These are phyloP conservation scores for Trichosanthes cucumerina DNA, from an alignment of 306 rosid genomes.

Conservation along the genomic window DNA sequence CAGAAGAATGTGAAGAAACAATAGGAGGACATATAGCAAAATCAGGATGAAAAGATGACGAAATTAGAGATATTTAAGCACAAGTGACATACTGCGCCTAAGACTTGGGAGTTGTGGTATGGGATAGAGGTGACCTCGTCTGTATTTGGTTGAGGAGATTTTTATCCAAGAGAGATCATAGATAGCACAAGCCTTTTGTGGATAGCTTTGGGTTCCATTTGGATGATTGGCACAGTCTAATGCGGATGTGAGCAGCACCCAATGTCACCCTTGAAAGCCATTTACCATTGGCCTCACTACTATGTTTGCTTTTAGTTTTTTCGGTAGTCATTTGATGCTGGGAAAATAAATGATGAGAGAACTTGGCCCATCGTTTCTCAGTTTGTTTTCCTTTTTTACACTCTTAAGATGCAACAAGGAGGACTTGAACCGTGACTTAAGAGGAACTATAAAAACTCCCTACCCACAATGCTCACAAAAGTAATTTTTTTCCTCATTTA, in stretches of 20 bases:
- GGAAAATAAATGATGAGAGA: not conserved
- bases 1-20: not conserved
- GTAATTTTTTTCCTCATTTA: not conserved
- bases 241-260: not conserved
- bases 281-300: not conserved
- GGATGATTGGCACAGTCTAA: conserved; percentile 3
- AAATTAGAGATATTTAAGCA: not conserved
- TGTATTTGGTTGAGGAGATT: not conserved
- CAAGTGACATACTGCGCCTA: not conserved
- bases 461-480: not conserved
- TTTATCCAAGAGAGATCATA: not conserved
- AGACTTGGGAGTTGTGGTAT: not conserved
- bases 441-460: not conserved
- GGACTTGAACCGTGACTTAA: not conserved
- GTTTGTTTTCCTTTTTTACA: not conserved
- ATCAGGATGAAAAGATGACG: not conserved
- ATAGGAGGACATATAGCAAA: not conserved
- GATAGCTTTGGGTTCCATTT: not conserved
- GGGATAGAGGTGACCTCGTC: not conserved
- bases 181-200: not conserved
- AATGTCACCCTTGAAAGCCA: not conserved
- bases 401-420: not conserved
- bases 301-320: not conserved
- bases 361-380: not conserved
- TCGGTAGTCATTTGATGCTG: not conserved